Percentiles rank a stretch among this genome's conserved stretches.
Conservation (phyloP, 2,329 filamentous ascomycete species). For the Paramyrothecium sp. region DNA sequence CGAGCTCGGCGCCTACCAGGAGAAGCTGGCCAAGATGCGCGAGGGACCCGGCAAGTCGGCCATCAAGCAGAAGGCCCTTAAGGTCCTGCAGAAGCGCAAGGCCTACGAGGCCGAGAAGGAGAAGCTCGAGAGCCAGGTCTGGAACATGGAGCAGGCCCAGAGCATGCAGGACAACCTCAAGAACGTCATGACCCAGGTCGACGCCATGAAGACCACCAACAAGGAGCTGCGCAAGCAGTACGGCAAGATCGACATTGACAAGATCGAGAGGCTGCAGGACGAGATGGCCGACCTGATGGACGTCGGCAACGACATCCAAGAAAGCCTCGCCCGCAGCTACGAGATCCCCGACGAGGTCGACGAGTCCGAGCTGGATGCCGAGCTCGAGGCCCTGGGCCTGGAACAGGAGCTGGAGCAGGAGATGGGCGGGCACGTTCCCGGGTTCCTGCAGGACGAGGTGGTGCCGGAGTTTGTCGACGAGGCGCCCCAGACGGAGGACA, state of each 20-base stretch:
- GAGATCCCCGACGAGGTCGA: conserved; percentile 97
- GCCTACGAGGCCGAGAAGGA: conserved; percentile 93
- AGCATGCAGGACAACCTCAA: conserved; percentile 99
- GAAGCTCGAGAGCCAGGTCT: conserved; percentile 89
- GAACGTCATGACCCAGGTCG: conserved; percentile 97
- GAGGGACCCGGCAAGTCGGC: conserved; percentile 92
- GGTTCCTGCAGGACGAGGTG: conserved; percentile 87
- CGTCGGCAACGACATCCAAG: conserved; percentile 96
- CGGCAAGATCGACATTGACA: conserved; percentile 94
- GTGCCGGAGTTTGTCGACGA: conserved; percentile 90
- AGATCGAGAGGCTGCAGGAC: conserved; percentile 96
- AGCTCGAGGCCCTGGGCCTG: conserved; percentile 89
- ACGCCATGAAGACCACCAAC: conserved; percentile 95
- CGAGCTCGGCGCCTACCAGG: conserved; percentile 84
- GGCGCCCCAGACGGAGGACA: conserved; percentile 68
- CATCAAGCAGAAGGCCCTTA: conserved; percentile 90
- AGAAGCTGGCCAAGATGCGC: conserved; percentile 87
- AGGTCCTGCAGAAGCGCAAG: conserved; percentile 89
- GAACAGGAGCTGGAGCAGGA: conserved; percentile 85
- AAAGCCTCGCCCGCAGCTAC: conserved; percentile 86
- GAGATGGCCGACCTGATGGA: conserved; percentile 99
- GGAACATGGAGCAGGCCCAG: conserved; percentile 98
- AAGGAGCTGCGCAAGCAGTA: conserved; percentile 92
- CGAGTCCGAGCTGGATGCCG: conserved; percentile 92
- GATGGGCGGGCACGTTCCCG: conserved; percentile 66